Conservation (phyloP, 176 grass and related monocot species). For the Phoenix dactylifera region DNA sequence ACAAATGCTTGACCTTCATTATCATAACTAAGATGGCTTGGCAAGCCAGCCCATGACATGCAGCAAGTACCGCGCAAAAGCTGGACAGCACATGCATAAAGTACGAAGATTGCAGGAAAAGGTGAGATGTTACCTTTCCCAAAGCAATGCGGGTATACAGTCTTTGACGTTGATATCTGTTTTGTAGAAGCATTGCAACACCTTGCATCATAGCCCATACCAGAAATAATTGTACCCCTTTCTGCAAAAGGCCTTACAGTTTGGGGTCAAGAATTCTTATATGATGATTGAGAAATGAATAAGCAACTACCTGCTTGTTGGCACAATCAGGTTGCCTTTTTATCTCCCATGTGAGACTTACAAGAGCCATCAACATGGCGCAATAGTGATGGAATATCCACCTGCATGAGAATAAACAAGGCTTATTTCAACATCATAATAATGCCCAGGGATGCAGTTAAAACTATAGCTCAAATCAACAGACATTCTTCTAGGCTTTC, state of each 20-base stretch:
- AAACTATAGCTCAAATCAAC: too few relatives aligned
- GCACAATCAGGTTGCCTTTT: slow-evolving; percentile 19
- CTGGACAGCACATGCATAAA: too few relatives aligned
- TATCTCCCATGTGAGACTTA: slow-evolving; percentile 20
- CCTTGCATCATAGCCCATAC: slow-evolving; percentile 98
- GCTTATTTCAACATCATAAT: too few relatives aligned
- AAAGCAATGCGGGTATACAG: slow-evolving; percentile 92
- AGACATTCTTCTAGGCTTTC: too few relatives aligned
- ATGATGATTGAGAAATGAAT: slow-evolving; percentile 7
- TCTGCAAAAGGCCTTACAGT: slow-evolving; percentile 30
- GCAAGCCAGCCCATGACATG: too few relatives aligned
- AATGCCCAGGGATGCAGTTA: too few relatives aligned
- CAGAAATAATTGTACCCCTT: slow-evolving; percentile 84
- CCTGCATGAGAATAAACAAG: slow-evolving; percentile 6
- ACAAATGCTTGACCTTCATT: too few relatives aligned
- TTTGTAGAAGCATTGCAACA: slow-evolving; percentile 96
- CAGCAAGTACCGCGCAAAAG: too few relatives aligned
- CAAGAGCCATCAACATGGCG: slow-evolving; percentile 12
- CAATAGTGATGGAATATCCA: slow-evolving; percentile 21
- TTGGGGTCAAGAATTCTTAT: slow-evolving; percentile 11
- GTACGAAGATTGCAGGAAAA: too few relatives aligned
- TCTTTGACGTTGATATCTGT: slow-evolving; percentile 99
- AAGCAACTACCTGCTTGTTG: slow-evolving; percentile 16
- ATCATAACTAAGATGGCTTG: too few relatives aligned
- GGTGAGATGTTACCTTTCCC: slow-evolving; percentile 59